These are phyloP conservation scores for Solanum ahanhuiri DNA, from an alignment of 257 asterid species.

Conservation along the genomic window DNA sequence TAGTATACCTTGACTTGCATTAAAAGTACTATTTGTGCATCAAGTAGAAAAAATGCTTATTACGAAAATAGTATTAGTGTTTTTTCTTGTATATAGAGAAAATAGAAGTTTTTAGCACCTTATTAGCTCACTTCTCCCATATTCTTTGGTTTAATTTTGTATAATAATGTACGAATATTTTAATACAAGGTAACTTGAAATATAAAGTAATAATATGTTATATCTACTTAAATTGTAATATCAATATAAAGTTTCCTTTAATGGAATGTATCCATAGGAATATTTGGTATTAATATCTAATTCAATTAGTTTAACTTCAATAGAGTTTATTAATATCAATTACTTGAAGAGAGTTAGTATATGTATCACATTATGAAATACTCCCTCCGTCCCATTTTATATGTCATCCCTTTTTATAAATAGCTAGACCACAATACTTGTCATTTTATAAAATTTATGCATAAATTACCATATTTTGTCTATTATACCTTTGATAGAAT, in stretches of 20 bases:
- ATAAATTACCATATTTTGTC: too few species aligned
- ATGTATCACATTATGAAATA: too few species aligned
- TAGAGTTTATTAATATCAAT: not conserved
- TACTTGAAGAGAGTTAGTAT: not conserved
- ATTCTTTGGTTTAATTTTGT: not conserved
- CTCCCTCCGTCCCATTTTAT: too few species aligned
- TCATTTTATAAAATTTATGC: too few species aligned
- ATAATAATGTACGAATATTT: not conserved
- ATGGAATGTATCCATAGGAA: not conserved
- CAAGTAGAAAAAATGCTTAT: not conserved
- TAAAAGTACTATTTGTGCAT: not conserved
- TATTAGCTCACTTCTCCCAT: not conserved
- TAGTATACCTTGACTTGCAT: not conserved
- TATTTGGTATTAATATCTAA: not conserved
- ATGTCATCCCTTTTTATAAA: too few species aligned
- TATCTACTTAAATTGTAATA: not conserved
- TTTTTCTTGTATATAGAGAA: too few species aligned
- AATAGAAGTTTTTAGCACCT: too few species aligned
- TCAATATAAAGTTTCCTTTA: too few species aligned
- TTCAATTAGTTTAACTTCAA: not conserved
- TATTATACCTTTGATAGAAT: too few species aligned
- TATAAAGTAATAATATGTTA: not conserved
- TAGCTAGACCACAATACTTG: too few species aligned
- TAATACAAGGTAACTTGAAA: not conserved
- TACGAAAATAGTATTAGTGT: too few species aligned